Base-by-base conservation (phyloP, 257 asterid species). In the Solanum chiquidenum region DNA sequence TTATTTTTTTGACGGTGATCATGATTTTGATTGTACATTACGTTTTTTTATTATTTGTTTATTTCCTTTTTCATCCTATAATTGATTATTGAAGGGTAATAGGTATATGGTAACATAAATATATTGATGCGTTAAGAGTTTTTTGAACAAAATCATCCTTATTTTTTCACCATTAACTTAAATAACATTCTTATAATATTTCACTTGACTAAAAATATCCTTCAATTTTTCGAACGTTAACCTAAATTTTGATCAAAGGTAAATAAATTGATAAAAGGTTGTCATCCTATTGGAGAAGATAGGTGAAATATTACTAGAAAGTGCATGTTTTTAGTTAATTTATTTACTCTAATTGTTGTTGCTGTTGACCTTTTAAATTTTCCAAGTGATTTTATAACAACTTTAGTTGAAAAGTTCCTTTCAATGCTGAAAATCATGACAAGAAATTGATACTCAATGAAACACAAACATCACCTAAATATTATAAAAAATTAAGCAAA, bases 381-480 rank as follows among this genome's bases (percentile, higher is more conserved):
- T 77, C 71, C 68, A 69, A 83, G 73, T 86, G 75, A 60, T 89
- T 87, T 79, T 73, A 40, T 86, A 82, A 83, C 87, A 58, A 83
- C 91, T 89, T 86, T 72, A 83, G 93, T 90, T 91, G 88, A 85
- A 49, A 49, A 69, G 84, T 77, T 75, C 33, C 88, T 90, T 88
- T 89, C 92, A 88, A 72, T 10, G 29, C 89, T 66, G 75, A 64
- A n/a, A 62, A 34, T 58, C 44, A 42, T 5, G 64, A 21, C 86
- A 35, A 7, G 27, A 85, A 62, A 83, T 83, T 35, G 27, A 55
- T 35, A 55, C 88, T 44, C 62, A 87, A 90, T 89, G 83, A 80
- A 31, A 91, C 42, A 27, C 69, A 89, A 90, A 86, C 86, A 37
- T 84, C 83, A 92, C 93, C 90, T 88, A 88, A 88, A 86, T 77